Conservation (phyloP, 257 asterid genomes). For the Nicotiana sylvestris region DNA sequence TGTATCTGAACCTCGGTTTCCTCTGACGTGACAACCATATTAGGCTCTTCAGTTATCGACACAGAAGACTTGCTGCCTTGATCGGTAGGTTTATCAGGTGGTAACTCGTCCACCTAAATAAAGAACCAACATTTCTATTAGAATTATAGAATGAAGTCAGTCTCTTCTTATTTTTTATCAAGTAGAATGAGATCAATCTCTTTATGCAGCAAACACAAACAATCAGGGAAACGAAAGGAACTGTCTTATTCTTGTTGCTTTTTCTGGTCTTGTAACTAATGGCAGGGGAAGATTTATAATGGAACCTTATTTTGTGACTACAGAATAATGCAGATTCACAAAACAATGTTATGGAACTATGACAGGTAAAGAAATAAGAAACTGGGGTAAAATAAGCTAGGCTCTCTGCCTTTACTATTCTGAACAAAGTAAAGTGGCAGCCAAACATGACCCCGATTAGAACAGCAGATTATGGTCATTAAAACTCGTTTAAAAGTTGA, state of each 20-base stretch:
- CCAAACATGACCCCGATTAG: neutral
- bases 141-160: neutral
- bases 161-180: neutral
- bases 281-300: too few relatives aligned
- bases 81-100: constrained; percentile 12
- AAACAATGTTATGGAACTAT: too few relatives aligned
- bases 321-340: too few relatives aligned
- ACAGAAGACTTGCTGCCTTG: constrained; percentile 20
- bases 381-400: too few relatives aligned
- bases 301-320: too few relatives aligned
- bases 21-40: constrained; percentile 22
- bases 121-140: constrained; percentile 10
- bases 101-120: constrained; percentile 42
- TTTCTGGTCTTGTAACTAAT: too few relatives aligned
- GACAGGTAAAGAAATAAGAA: too few relatives aligned
- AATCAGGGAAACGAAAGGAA: neutral
- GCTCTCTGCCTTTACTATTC: too few relatives aligned
- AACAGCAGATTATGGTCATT: neutral
- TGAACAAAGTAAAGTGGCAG: too few relatives aligned
- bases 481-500: neutral
- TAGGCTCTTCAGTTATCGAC: constrained; percentile 14
- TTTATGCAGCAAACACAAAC: neutral
- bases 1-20: constrained; percentile 10
- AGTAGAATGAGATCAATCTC: neutral
- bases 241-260: too few relatives aligned